Percentiles rank a stretch among this genome's conserved stretches.
phyloP scores from a whole-genome alignment of 108 stramenopile species.

The Skeletonema tropicum region DNA sequence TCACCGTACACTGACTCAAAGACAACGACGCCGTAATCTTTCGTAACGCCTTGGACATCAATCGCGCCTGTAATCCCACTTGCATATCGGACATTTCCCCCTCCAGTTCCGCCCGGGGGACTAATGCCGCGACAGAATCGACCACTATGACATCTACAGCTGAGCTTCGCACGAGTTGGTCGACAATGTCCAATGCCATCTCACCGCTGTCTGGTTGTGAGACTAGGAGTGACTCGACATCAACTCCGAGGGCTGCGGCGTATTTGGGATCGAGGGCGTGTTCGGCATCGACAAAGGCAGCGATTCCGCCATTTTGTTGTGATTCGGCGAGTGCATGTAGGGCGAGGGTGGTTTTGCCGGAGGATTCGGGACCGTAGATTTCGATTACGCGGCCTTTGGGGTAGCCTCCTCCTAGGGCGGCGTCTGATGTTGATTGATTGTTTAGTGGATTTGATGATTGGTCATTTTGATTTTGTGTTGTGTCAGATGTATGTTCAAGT shows the following conservation, averaged over 20 bases:
- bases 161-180: constrained; percentile 87
- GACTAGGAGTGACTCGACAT: constrained; percentile 85
- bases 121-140: constrained; percentile 94
- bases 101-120: constrained; percentile 94
- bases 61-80: constrained; percentile 92
- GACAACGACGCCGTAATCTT: constrained; percentile 91
- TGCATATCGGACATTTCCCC: constrained; percentile 91
- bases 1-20: constrained; percentile 84
- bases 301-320: constrained; percentile 87
- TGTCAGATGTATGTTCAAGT: background rate
- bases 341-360: constrained; percentile 96
- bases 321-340: constrained; percentile 93
- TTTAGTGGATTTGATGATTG: background rate
- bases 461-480: background rate
- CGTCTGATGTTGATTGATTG: constrained; percentile 34
- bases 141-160: constrained; percentile 97
- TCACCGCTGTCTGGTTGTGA: constrained; percentile 97
- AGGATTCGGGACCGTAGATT: constrained; percentile 96
- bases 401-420: constrained; percentile 81
- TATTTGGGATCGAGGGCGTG: constrained; percentile 97
- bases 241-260: constrained; percentile 86
- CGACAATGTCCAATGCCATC: constrained; percentile 97
- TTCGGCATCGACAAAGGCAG: constrained; percentile 97
- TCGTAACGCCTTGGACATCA: constrained; percentile 97
- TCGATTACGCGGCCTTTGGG: constrained; percentile 91